A percentile compares a stretch with the other conserved stretches of the same genome.
Conservation (phyloP, 1,284 basidiomycete species). For the Rhodotorula sp. region DNA sequence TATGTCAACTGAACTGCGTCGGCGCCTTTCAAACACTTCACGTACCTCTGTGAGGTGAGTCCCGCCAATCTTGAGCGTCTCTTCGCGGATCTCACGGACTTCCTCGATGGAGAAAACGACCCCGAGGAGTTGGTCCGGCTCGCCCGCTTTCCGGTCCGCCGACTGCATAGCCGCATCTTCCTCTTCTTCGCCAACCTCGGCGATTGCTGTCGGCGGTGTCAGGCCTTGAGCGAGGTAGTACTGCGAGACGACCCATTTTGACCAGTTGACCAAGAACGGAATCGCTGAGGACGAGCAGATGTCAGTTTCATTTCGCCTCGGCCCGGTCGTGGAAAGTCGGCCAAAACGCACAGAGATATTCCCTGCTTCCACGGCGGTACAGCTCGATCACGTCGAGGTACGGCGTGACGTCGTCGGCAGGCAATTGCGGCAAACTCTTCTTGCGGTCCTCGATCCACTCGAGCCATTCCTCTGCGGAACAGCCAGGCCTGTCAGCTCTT, state of each 20-base stretch:
- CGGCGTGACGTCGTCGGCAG: slow-evolving; percentile 21
- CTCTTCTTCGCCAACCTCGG: slow-evolving; percentile 16
- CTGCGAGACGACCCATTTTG: slow-evolving; percentile 22
- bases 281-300: slow-evolving; percentile 20
- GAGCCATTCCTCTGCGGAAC: slow-evolving; percentile 30
- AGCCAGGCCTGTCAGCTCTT: background rate
- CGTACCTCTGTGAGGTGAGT: slow-evolving; percentile 28
- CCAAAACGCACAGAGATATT: slow-evolving; percentile 32
- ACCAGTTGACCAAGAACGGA: slow-evolving; percentile 33
- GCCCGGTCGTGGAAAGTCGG: background rate
- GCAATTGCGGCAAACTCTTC: slow-evolving; percentile 5
- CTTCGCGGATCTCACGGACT: slow-evolving; percentile 15
- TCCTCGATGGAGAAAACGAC: slow-evolving; percentile 35
- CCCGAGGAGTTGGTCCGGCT: slow-evolving; percentile 33
- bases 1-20: too few species aligned
- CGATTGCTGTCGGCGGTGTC: slow-evolving; percentile 7
- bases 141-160: slow-evolving; percentile 26
- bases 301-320: background rate
- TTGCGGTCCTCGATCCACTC: slow-evolving; percentile 37
- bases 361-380: slow-evolving; percentile 31
- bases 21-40: too few species aligned
- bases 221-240: slow-evolving; percentile 38
- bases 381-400: slow-evolving; percentile 39
- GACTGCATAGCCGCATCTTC: slow-evolving; percentile 28
- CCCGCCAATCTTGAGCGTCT: slow-evolving; percentile 15